Evolutionary conservation across 768 basidiomycete species (phyloP).

Genomic region (Mycena sanguinolenta): DNA sequence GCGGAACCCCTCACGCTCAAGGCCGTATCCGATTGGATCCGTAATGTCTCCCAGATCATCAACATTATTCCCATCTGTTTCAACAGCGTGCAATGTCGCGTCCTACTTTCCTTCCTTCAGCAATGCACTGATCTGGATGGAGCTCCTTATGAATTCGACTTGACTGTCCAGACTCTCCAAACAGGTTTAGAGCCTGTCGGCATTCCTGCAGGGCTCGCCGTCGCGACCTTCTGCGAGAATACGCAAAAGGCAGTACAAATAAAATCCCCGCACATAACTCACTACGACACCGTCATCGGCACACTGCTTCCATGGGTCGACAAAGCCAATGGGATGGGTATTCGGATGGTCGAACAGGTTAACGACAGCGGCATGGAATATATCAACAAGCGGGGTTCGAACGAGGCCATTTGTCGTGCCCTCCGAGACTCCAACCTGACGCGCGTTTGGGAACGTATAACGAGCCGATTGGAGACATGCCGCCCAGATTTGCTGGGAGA

Average conservation of each 20-base stretch:
- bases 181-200: constrained; percentile 13
- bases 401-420: constrained; percentile 30
- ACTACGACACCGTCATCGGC: constrained; percentile 31
- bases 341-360: constrained; percentile 17
- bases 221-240: constrained; percentile 16
- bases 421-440: constrained; percentile 35
- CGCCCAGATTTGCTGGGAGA: constrained; percentile 23
- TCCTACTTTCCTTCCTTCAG: constrained; percentile 32
- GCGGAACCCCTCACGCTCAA: background rate
- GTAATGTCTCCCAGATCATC: constrained; percentile 22
- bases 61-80: constrained; percentile 18
- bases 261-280: constrained; percentile 6
- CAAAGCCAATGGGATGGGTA: background rate
- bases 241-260: constrained; percentile 24
- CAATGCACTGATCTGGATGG: constrained; percentile 18
- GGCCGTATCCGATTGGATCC: constrained; percentile 21
- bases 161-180: constrained; percentile 25
- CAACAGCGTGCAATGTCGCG: constrained; percentile 28
- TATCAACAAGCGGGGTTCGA: constrained; percentile 25
- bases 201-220: constrained; percentile 23
- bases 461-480: constrained; percentile 23
- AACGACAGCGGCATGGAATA: constrained; percentile 30
- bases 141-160: constrained; percentile 32
- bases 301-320: constrained; percentile 35
- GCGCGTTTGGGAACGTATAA: constrained; percentile 24